A percentile compares a stretch with the other conserved stretches of the same genome.
Evolutionary conservation across 257 asterid species (phyloP).

Genomic region (Lycium barbarum): DNA sequence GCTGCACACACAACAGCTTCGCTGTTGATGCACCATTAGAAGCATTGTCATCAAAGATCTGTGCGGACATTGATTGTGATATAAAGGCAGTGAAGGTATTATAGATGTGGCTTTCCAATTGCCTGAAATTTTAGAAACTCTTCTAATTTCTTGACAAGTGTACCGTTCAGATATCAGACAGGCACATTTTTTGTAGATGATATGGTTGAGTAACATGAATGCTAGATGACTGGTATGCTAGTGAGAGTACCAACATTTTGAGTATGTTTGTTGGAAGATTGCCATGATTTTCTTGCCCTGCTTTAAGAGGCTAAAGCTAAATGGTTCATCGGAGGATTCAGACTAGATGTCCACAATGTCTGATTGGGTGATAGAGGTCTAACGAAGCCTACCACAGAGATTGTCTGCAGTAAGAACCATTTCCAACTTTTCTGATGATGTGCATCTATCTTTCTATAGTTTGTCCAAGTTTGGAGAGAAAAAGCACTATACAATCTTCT

Average conservation of each 20-base stretch:
- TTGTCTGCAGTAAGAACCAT: not conserved
- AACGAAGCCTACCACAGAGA: not conserved
- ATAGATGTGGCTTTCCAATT: conserved; percentile 8
- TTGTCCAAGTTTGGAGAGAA: not conserved
- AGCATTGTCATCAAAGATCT: not conserved
- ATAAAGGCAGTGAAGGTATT: not conserved
- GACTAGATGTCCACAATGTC: not conserved
- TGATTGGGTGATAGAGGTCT: not conserved
- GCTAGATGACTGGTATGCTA: conserved; percentile 13
- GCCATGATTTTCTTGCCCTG: not conserved
- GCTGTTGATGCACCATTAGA: conserved; percentile 11
- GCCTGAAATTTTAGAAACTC: not conserved
- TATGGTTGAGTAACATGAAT: not conserved
- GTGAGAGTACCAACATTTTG: not conserved
- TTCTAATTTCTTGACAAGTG: not conserved
- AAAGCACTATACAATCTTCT: conserved; percentile 7
- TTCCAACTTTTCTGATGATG: not conserved
- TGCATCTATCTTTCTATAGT: not conserved
- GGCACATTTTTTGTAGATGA: not conserved
- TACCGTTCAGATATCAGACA: not conserved
- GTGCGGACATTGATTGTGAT: not conserved
- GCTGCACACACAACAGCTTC: not conserved
- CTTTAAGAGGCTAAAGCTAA: not conserved
- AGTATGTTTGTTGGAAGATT: conserved; percentile 2
- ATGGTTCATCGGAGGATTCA: not conserved